Evolutionary conservation across 2,329 filamentous ascomycete species (phyloP).

Genomic region (Cladophialophora chaetospira): DNA sequence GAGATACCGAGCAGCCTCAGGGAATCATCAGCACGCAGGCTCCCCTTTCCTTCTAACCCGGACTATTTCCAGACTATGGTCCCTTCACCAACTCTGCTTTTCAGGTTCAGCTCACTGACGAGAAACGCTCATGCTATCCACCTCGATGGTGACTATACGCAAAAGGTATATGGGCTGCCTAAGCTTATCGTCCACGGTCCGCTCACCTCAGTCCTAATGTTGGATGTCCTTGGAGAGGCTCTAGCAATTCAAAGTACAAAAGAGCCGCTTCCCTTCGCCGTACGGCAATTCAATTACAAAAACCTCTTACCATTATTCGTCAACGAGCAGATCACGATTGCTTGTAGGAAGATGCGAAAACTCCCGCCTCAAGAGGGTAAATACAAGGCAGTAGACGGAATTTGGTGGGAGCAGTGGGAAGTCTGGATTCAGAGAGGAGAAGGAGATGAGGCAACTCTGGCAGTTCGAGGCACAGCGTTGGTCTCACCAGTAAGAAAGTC

Average conservation of each 20-base stretch:
- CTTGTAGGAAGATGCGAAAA: constrained; percentile 52
- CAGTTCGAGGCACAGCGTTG: constrained; percentile 24
- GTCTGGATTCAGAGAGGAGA: constrained; percentile 44
- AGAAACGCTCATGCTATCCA: constrained; percentile 94
- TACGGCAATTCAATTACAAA: constrained; percentile 70
- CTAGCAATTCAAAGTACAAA: not conserved
- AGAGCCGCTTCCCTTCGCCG: constrained; percentile 25
- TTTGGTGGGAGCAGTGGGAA: constrained; percentile 60
- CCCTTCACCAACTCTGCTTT: constrained; percentile 73
- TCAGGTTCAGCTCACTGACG: constrained; percentile 86
- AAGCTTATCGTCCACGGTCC: constrained; percentile 85
- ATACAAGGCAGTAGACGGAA: constrained; percentile 65
- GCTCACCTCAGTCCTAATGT: constrained; percentile 73
- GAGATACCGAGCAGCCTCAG: constrained; percentile 38
- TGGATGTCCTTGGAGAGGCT: constrained; percentile 58
- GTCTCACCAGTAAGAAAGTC: not conserved
- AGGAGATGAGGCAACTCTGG: constrained; percentile 21
- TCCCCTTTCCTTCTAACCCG: constrained; percentile 45
- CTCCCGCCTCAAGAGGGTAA: constrained; percentile 34
- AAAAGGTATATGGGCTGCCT: constrained; percentile 70
- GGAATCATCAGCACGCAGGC: constrained; percentile 8
- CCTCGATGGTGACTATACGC: constrained; percentile 71
- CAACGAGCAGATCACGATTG: constrained; percentile 69
- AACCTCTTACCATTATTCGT: constrained; percentile 83
- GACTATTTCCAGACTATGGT: constrained; percentile 62